Evolutionary conservation across 192 early-diverging fungal species (phyloP), one percentile per base, ranked within the genome.

Genomic region (Coemansia sp.): DNA sequence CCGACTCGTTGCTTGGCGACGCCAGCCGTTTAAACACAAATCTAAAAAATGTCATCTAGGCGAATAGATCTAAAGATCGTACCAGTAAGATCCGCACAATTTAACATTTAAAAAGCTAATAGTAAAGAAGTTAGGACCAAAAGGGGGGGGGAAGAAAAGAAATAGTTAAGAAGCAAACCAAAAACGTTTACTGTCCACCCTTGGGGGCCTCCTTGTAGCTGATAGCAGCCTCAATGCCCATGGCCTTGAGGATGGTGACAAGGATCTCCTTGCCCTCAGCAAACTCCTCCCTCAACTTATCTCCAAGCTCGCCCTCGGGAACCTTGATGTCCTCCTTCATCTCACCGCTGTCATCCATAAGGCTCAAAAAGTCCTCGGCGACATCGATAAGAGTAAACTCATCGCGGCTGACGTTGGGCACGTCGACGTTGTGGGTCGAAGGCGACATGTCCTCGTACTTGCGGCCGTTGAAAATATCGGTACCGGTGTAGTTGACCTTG

Each of bases 391-490:
- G 88, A 7, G 76, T 70, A 86, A 87, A 98, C 83, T 97, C 95
- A 68, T 52, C 86, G 88, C 94, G 92, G 77, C 68, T 76, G 77
- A 98, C 94, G 88, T 97, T 90, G 83, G 97, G 97, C 62, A 98
- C 97, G 75, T 97, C 95, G 93, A 98, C 96, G 91, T 98, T 98
- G 92, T 98, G 97, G 88, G 97, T 98, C 79, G 97, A 98, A 72
- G 97, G 97, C 71, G 95, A 98, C 76, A 98, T 85, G 87, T 98
- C 97, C 88, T 98, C 97, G 80, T 92, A 87, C 91, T 98, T 98
- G 92, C 94, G 95, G 85, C 90, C 90, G 76, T 92, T 98, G 88
- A 98, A 98, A 87, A 98, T 95, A 83, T 97, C 96, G 71, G 91
- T 89, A 75, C 89, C 96, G 50, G 93, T 91, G 86, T 95, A 86